Evolutionary conservation across 179 eudicot species (phyloP), one percentile per base, ranked within the genome.

Genomic region (Monotropa hypopitys): DNA sequence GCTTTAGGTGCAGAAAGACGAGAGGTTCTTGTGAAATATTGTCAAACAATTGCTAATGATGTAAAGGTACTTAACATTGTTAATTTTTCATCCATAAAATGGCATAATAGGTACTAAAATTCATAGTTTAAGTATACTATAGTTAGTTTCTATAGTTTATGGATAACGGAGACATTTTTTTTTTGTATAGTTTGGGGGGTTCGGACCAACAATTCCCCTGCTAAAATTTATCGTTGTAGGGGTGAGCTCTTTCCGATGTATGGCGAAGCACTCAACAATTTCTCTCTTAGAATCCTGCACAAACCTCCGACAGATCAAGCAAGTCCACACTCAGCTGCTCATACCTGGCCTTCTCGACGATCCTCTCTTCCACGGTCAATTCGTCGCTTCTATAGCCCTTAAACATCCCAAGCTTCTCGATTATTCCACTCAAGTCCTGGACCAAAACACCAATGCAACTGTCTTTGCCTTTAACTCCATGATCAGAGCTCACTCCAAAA

Each of bases 401-500:
- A 80, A 78, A 49, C 86, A 80, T 46, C 79, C 83, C 26, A 40
- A 43, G 40, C 50, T 62, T 61, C 77, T 83, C 7, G 65, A 77
- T 28, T 83, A 80, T 51, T 72, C 85, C 75, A 43, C 51, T 66
- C 81, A 63, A 42, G 62, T 83, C 53, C 76, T 83, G 26, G 21
- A 61, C 42, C 83, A 80, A 47, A 80, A 54, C 65, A 43, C 74
- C 0, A 69, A 12, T 72, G 83, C 81, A 51, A 57, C 81, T 43
- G 15, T 78, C 47, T 80, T 77, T 62, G 77, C 83, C 33, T 70
- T 83, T 3, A 83, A 83, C 63, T 73, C 81, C 73, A 53, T 83
- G 74, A 83, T 83, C 74, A 83, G 86, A 77, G 86, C 81, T 70
- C 78, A 80, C 28, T 83, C 79, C 63, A 77, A 66, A 71, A 75